These are phyloP conservation scores for Croton setiger DNA, from an alignment of 441 rosid species.

Conservation along the genomic window DNA sequence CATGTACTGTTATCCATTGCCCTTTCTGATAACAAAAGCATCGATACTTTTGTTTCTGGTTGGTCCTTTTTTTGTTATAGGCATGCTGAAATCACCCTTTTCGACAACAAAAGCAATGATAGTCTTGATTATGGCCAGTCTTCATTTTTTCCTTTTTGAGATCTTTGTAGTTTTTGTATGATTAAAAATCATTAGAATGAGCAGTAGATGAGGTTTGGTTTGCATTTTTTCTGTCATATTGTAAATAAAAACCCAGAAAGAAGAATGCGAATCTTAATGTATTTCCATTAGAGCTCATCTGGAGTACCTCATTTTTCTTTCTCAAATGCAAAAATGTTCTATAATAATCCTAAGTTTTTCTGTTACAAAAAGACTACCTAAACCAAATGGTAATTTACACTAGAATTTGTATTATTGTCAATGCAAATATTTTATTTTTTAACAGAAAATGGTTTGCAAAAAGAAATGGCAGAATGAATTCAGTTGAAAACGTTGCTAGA, in stretches of 20 bases:
- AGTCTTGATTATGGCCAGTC: neutral
- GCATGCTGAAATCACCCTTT: no score
- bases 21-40: neutral
- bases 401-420: neutral
- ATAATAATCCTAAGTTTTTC: neutral
- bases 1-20: neutral
- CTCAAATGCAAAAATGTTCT: neutral
- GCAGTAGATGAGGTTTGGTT: conserved; percentile 2
- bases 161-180: conserved; percentile 1
- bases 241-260: conserved; percentile 3
- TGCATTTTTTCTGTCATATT: neutral
- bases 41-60: neutral
- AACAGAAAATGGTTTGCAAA: no score
- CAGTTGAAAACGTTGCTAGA: conserved; percentile 15
- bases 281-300: no score
- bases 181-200: neutral
- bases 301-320: no score
- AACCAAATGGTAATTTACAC: no score
- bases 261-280: no score
- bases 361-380: neutral
- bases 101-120: neutral
- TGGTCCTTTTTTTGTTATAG: neutral
- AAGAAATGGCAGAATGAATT: neutral
- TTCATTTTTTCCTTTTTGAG: neutral
- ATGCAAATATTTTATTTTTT: no score